Conservation (phyloP, 331 rosid species). For the Ulmus americana region DNA sequence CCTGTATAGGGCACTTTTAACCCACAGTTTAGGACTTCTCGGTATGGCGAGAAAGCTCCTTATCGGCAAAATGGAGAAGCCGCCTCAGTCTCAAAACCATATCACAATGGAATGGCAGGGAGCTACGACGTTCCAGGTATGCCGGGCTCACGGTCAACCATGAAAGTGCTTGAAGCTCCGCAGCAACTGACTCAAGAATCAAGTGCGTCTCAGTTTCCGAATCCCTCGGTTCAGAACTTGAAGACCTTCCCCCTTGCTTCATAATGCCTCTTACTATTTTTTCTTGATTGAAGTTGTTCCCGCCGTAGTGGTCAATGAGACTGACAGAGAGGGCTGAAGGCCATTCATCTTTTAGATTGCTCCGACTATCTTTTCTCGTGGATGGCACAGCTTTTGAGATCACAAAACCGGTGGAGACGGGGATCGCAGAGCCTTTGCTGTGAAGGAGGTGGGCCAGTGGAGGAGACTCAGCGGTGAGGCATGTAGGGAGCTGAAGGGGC, state of each 20-base stretch:
- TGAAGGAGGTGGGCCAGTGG: slow-evolving; percentile 97
- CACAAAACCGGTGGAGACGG: slow-evolving; percentile 80
- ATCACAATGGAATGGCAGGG: slow-evolving; percentile 93
- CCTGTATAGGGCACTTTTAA: slow-evolving; percentile 4
- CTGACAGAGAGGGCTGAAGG: slow-evolving; percentile 82
- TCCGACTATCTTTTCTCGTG: slow-evolving; percentile 74
- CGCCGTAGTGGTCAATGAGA: slow-evolving; percentile 88
- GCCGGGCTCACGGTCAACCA: slow-evolving; percentile 97
- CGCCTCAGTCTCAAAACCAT: slow-evolving; percentile 92
- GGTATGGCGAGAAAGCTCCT: slow-evolving; percentile 59
- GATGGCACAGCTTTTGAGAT: slow-evolving; percentile 91
- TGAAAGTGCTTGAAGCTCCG: slow-evolving; percentile 92
- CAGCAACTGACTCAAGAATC: slow-evolving; percentile 78
- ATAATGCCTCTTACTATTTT: slow-evolving; percentile 51
- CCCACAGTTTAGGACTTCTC: slow-evolving; percentile 53
- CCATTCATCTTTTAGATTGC: slow-evolving; percentile 86
- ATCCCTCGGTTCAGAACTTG: slow-evolving; percentile 63
- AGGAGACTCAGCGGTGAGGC: slow-evolving; percentile 97
- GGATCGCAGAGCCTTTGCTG: slow-evolving; percentile 95
- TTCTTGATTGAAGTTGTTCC: slow-evolving; percentile 57
- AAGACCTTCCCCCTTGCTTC: slow-evolving; percentile 64
- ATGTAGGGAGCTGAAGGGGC: slow-evolving; percentile 86
- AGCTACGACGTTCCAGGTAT: slow-evolving; percentile 78
- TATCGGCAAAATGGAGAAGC: slow-evolving; percentile 95
- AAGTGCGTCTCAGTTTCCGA: slow-evolving; percentile 72